Percentiles rank a stretch among this genome's conserved stretches.
phyloP scores from a whole-genome alignment of 2,329 filamentous ascomycete species.

The Bipolaris sorokiniana region DNA sequence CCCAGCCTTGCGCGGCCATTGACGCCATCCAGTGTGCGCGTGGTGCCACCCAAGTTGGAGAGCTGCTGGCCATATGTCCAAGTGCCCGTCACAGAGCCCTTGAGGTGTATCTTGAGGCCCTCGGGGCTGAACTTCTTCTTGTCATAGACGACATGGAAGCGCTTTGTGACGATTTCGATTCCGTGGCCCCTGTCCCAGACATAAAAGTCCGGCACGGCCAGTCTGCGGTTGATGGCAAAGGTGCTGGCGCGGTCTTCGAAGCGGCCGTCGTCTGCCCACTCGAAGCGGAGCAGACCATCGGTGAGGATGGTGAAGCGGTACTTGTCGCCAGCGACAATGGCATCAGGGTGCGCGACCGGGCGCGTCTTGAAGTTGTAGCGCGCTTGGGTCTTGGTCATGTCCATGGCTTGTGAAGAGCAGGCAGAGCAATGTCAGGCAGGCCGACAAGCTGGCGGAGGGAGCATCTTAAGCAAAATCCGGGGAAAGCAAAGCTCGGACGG shows the following conservation, averaged over 20 bases:
- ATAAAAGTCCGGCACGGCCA: slow-evolving; percentile 57
- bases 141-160: slow-evolving; percentile 65
- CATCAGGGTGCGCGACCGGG: slow-evolving; percentile 54
- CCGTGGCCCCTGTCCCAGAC: slow-evolving; percentile 54
- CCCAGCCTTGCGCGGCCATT: slow-evolving; percentile 60
- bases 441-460: slow-evolving; percentile 23
- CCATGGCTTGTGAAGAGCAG: slow-evolving; percentile 29
- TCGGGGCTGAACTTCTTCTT: slow-evolving; percentile 61
- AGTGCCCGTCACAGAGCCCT: slow-evolving; percentile 51
- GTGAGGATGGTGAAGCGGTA: slow-evolving; percentile 67
- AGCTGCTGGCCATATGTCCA: slow-evolving; percentile 61
- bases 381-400: slow-evolving; percentile 40
- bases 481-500: slow-evolving; percentile 30
- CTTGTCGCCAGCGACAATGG: slow-evolving; percentile 55
- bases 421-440: slow-evolving; percentile 15
- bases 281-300: slow-evolving; percentile 64
- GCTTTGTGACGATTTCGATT: slow-evolving; percentile 63
- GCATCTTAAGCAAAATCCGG: slow-evolving; percentile 31
- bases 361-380: slow-evolving; percentile 54
- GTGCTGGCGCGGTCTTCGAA: slow-evolving; percentile 69
- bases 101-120: slow-evolving; percentile 57
- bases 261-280: slow-evolving; percentile 64
- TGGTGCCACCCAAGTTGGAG: slow-evolving; percentile 56
- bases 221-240: slow-evolving; percentile 63
- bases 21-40: slow-evolving; percentile 61